Evolutionary conservation across 2,329 filamentous ascomycete genomes (phyloP), one percentile per base, ranked within the genome.

Genomic region (Colletotrichum siamense): DNA sequence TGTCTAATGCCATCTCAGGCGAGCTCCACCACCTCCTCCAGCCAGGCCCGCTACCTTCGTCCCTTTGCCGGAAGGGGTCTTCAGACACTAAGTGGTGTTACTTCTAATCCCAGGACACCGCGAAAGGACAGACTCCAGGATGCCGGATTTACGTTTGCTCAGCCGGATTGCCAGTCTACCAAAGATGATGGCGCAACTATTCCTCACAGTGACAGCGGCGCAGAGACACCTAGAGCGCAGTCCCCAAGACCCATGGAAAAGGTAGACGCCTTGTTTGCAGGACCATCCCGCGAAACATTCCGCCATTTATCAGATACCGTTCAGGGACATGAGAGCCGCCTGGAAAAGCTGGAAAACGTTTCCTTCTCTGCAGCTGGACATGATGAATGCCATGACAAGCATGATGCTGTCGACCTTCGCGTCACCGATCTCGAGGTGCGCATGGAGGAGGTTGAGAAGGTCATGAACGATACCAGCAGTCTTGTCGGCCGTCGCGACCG

Each of bases 391-490:
- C 87, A 92, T 22, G 93, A 95, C 24, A 92, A 90, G 70, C 89
- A 94, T 79, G 94, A 95, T 39, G 85, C 91, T 64, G 83, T 91
- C 61, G 94, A 96, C 78, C 88, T 92, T 10, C 91, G 94, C 26
- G 87, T 96, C 9, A 89, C 92, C 2, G 94, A 96, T 49, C 86
- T 96, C 8, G 94, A 96, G 82, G 89, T 89, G 32, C 88, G 91
- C 44, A 85, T 93, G 6, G 90, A 91, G 26, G 91, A 93, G 79
- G 84, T 92, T 2, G 91, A 93, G 81, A 91, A 88, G 80, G 84
- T 90, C 30, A 86, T 83, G 28, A 84, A 88, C 75, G 89, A 91
- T 76, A 86, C 82, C 69, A 84, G 83, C 73, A 90, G 86, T 62
- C 75, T 77, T 36, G 82, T 83, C n/a, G 85, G 83, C 69, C 84